These are phyloP conservation scores for Begonia fuchsioides DNA, from an alignment of 306 rosid genomes.

Conservation along the genomic window DNA sequence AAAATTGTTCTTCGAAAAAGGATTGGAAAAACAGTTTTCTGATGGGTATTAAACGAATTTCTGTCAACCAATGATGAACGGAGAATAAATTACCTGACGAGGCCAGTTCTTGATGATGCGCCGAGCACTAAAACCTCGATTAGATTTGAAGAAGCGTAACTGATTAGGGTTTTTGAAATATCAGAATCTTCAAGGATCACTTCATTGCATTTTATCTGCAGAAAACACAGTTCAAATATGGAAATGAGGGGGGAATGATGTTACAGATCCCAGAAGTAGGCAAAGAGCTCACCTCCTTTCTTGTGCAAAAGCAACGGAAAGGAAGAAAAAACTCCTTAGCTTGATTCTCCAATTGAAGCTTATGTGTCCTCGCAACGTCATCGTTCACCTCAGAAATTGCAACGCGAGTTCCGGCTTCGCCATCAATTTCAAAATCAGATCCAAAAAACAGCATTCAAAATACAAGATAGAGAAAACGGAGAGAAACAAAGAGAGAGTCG, in stretches of 20 bases:
- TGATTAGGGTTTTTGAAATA: slow-evolving; percentile 39
- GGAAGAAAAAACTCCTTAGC: background rate
- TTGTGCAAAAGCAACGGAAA: background rate
- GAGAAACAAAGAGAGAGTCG: too few species aligned
- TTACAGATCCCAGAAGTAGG: background rate
- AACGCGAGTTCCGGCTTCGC: background rate
- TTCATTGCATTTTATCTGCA: slow-evolving; percentile 65
- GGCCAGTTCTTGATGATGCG: slow-evolving; percentile 45
- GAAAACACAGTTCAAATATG: background rate
- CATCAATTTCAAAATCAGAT: background rate
- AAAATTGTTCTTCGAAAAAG: background rate
- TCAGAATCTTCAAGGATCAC: slow-evolving; percentile 47
- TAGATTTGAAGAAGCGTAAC: slow-evolving; percentile 18
- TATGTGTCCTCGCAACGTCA: background rate
- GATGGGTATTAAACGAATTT: background rate
- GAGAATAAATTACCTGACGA: slow-evolving; percentile 33
- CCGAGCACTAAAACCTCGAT: slow-evolving; percentile 68
- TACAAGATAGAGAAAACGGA: background rate
- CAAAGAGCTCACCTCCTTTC: background rate
- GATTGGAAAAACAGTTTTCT: background rate
- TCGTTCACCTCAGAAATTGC: background rate
- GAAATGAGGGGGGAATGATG: background rate
- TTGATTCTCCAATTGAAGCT: background rate
- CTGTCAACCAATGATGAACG: background rate
- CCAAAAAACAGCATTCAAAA: background rate